phyloP scores from a whole-genome alignment of 768 basidiomycete genomes.

The Cystobasidium onofrii region DNA sequence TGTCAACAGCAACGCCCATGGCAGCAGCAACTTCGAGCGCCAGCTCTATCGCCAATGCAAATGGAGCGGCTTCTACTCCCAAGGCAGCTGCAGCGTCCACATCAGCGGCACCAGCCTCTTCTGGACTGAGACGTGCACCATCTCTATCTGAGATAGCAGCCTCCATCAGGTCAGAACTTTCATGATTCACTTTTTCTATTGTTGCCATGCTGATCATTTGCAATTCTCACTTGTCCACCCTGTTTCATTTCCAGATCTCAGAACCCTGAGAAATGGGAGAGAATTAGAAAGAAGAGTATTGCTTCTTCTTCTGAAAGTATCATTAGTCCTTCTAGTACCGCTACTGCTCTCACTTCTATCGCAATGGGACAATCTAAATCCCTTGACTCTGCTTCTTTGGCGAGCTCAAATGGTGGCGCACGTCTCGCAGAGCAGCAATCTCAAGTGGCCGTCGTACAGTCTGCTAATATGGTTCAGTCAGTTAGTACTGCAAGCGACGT shows the following conservation, averaged over 20 bases:
- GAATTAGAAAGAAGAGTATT: neutral
- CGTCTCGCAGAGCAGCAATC: too few relatives aligned
- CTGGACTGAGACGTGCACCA: conserved; percentile 1
- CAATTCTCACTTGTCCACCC: neutral
- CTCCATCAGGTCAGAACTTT: neutral
- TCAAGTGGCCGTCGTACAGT: neutral
- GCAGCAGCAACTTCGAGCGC: neutral
- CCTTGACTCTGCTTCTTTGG: neutral
- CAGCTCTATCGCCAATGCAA: neutral
- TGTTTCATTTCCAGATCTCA: conserved; percentile 1
- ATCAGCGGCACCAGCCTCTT: neutral
- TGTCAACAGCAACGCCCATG: neutral
- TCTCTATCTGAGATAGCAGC: conserved; percentile 10
- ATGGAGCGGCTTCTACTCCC: neutral
- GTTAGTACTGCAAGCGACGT: neutral
- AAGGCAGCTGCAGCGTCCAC: neutral
- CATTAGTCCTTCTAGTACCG: neutral
- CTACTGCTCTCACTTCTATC: neutral
- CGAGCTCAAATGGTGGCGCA: neutral
- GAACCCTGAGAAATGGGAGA: conserved; percentile 22
- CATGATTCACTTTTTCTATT: neutral
- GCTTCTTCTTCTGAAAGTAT: too few relatives aligned
- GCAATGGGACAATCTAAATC: neutral
- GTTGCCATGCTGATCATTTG: neutral
- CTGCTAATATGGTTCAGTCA: neutral